Evolutionary conservation across 495 filamentous ascomycete species (phyloP), one percentile per base, ranked within the genome.

Genomic region (Aspergillus incahuasiensis): DNA sequence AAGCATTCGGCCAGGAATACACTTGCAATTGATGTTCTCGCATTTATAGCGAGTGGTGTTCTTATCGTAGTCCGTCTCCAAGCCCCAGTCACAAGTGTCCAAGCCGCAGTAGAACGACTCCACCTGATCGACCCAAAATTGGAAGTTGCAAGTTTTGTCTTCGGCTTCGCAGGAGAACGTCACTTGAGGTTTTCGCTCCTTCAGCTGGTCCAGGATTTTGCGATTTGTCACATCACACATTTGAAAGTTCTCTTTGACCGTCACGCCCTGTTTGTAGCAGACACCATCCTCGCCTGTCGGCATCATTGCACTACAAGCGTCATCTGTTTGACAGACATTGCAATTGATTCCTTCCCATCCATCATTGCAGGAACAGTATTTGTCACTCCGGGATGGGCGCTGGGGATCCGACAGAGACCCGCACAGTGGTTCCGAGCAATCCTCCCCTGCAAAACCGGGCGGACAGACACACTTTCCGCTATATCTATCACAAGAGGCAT

Each of bases 261-360:
- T 87, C 56, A 95, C 82, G 38, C 91, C 92, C 59, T 92, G 85
- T 59, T 87, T 88, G 63, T 96, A 96, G 75, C 94, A 98, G 20
- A 95, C 89, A 25, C 90, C 92, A 40, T 83, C 90, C 39, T 87
- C 77, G n/a, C 76, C 68, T 1, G 81, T 81, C 2, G 91, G 89
- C 82, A 92, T 94, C 71, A 98, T 72, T 7, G 87, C 81, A 69
- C 90, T 78, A 66, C 94, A 98, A 12, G 88, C 91, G 54, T 86
- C 73, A 66, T 97, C 78, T 15, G 83, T 82, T 43, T 86, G 81
- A 73, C 94, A 98, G 52, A 97, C 90, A 67, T 98, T 98, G 80
- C 94, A 98, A 77, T 98, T 98, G 72, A 97, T 92, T 57, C 94
- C 94, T n/a, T 82, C 82, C 94, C 94, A 98, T 45, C 95, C 94